phyloP scores from a whole-genome alignment of 306 rosid genomes.

The Malus asiatica region DNA sequence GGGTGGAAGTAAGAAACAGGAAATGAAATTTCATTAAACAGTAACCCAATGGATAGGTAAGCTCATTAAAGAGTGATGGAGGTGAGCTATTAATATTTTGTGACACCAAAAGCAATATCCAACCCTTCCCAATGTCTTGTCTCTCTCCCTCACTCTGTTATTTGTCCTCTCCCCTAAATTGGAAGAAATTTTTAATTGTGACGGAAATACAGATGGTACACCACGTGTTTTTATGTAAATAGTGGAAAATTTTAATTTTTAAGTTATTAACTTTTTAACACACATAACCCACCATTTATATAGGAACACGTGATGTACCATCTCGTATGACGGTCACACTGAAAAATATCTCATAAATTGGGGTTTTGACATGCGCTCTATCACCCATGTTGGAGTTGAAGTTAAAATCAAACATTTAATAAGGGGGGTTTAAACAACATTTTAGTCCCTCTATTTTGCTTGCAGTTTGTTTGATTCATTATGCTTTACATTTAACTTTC shows the following conservation, averaged over 20 bases:
- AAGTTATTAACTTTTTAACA: no score
- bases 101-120: background rate
- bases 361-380: conserved; percentile 41
- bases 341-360: background rate
- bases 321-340: no score
- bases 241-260: no score
- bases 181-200: no score
- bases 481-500: background rate
- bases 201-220: accelerated
- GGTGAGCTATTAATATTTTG: background rate
- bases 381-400: conserved; percentile 17
- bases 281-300: no score
- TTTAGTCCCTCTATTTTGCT: background rate
- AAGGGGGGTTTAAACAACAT: background rate
- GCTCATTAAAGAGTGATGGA: background rate
- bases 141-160: conserved; percentile 16
- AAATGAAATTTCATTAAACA: background rate
- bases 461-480: background rate
- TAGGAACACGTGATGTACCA: no score
- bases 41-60: background rate
- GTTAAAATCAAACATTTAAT: background rate
- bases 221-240: no score
- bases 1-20: background rate
- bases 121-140: background rate
- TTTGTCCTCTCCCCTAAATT: conserved; percentile 1